Percentiles rank a stretch among this genome's conserved stretches.
Conservation (phyloP, 768 basidiomycete genomes). For the Lepiota brunneoincarnata region DNA sequence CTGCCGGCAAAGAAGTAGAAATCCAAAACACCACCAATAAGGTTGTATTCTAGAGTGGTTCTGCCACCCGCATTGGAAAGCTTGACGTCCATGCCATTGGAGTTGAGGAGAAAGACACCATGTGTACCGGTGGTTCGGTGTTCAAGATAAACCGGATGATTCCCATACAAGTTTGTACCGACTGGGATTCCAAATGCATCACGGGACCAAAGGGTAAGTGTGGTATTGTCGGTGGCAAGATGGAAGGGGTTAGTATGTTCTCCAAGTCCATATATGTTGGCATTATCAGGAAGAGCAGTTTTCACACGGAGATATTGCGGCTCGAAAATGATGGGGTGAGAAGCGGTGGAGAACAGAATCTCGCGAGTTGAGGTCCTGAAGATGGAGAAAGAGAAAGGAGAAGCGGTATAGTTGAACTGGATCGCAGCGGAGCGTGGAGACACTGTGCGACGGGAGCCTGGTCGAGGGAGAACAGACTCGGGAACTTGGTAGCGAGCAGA, state of each 20-base stretch:
- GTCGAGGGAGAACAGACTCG: constrained; percentile 56
- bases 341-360: constrained; percentile 58
- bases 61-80: constrained; percentile 38
- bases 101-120: constrained; percentile 67
- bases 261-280: constrained; percentile 81
- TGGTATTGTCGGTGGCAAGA: constrained; percentile 45
- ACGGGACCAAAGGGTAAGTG: constrained; percentile 59
- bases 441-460: constrained; percentile 27
- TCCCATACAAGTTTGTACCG: constrained; percentile 67
- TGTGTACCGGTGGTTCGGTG: constrained; percentile 65
- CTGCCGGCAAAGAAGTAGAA: constrained; percentile 78
- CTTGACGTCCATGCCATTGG: constrained; percentile 79
- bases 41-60: constrained; percentile 65
- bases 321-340: constrained; percentile 68
- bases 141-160: constrained; percentile 73
- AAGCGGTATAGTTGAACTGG: constrained; percentile 55
- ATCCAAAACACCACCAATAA: constrained; percentile 75
- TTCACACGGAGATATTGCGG: constrained; percentile 76
- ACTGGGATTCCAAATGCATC: constrained; percentile 58
- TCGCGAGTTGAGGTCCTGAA: constrained; percentile 46
- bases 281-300: constrained; percentile 51
- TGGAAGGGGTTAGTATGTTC: constrained; percentile 69
- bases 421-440: constrained; percentile 38
- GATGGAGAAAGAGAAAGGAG: constrained; percentile 63
- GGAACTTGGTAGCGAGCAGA: constrained; percentile 61